These are phyloP conservation scores for Sugiyamaella sp. DNA, from an alignment of 1,139 yeast species.

Conservation along the genomic window DNA sequence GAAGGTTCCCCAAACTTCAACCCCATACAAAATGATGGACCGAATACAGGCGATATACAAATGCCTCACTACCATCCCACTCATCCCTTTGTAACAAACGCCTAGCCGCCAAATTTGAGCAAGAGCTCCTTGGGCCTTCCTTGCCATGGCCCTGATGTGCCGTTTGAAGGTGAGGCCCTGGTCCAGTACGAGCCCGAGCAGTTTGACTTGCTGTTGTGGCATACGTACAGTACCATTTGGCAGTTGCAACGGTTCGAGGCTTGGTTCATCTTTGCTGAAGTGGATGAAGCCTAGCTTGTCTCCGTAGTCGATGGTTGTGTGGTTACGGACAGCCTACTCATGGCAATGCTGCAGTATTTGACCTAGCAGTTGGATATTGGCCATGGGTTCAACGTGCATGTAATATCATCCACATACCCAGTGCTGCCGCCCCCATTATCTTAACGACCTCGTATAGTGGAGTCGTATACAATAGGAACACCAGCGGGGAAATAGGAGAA, in stretches of 20 bases:
- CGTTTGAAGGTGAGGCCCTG: not conserved
- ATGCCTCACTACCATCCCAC: not conserved
- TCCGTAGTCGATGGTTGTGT: conserved; percentile 21
- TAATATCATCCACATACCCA: conserved; percentile 28
- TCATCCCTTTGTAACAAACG: not conserved
- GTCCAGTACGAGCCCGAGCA: not conserved
- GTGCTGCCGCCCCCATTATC: conserved; percentile 17
- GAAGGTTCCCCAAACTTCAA: not conserved
- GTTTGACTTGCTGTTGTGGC: not conserved
- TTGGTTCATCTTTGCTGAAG: not conserved
- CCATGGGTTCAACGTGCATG: conserved; percentile 13
- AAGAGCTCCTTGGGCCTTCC: not conserved
- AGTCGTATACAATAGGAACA: conserved; percentile 27
- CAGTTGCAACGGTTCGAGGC: not conserved
- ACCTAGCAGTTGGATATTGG: conserved; percentile 5
- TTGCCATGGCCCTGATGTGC: not conserved
- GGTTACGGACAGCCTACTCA: conserved; percentile 15
- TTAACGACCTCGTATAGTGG: conserved; percentile 22
- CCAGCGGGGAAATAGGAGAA: conserved; percentile 29
- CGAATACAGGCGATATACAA: not conserved
- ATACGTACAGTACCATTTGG: not conserved
- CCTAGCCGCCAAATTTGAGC: not conserved
- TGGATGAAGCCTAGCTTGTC: not conserved
- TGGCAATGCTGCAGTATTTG: conserved; percentile 10
- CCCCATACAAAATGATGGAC: not conserved